Base-by-base conservation (phyloP, 2,329 filamentous ascomycete species). In the Monilinia laxa region DNA sequence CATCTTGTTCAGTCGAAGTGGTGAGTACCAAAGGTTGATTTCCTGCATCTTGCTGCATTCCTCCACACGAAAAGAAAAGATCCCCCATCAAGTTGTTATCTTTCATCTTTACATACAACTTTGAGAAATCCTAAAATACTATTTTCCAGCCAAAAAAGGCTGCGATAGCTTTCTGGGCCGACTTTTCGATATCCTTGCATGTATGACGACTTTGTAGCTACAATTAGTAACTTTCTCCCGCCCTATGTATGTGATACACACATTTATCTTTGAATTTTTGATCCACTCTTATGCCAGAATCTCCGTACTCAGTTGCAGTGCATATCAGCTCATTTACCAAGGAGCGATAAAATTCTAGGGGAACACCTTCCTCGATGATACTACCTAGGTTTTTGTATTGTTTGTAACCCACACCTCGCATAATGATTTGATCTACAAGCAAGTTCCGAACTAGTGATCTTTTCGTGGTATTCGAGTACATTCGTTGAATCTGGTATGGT, bases 331-430 rank as follows among this genome's bases (percentile, higher is more conserved):
- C 40, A 45, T 45, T 10, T 1, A n/a, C 5, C 40, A 58, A 45
- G 25, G 18, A 9, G 18, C 6, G 4, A 3, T n/a, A 10, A 7
- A 58, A 58, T n/a, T 47, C 40, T 14, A n/a, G 11, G 2, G 56
- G 23, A 6, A 31, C 10, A n/a, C 18, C 40, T 9, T 47, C 56
- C 16, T n/a, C 1, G 1, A 58, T 9, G 11, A 58, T 10, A 14
- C 16, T 10, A 1, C 4, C 4, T 4, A 58, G 40, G 0, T 47
- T 31, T n/a, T 31, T 18, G 5, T 58, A 58, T 25, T n/a, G 3
- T 14, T 4, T 0, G n/a, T 14, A 2, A 20, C 20, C 3, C 0
- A 14, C n/a, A 9, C 16, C 18, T 40, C 31, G 56, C 1, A n/a
- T 28, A 4, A 58, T 58, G 1, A 58, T 7, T 5, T 4, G 28